phyloP scores from a whole-genome alignment of 495 filamentous ascomycete species.

The Neurospora sp. region DNA sequence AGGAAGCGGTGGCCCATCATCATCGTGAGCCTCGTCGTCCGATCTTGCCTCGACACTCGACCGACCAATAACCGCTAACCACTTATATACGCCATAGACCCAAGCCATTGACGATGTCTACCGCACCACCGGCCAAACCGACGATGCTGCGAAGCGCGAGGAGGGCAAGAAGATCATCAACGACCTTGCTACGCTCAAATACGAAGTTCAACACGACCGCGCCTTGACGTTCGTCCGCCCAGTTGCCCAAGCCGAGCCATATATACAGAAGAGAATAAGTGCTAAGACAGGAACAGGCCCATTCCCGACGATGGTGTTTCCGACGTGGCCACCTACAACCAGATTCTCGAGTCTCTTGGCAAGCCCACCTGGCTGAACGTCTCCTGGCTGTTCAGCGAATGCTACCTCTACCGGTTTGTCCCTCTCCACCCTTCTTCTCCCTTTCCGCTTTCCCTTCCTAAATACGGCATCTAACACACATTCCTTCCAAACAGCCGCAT shows the following conservation, averaged over 20 bases:
- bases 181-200: conserved; percentile 75
- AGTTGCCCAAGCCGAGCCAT: not conserved
- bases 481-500: conserved; percentile 49
- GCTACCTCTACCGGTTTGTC: conserved; percentile 76
- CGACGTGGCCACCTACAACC: conserved; percentile 77
- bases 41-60: not conserved
- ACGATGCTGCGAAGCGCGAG: conserved; percentile 50
- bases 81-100: conserved; percentile 48
- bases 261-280: not conserved
- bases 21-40: conserved; percentile 50
- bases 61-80: not conserved
- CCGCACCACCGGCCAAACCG: conserved; percentile 52
- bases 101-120: conserved; percentile 91
- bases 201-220: conserved; percentile 88
- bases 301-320: conserved; percentile 68
- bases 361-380: conserved; percentile 70
- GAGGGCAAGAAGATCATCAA: conserved; percentile 84
- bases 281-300: conserved; percentile 42
- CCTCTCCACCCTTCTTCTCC: not conserved
- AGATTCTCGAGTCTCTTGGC: conserved; percentile 67
- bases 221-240: conserved; percentile 55
- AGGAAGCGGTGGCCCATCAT: conserved; percentile 89
- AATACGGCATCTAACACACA: too few species aligned
- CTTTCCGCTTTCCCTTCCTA: too few species aligned
- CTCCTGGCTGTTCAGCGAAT: conserved; percentile 85